Conservation (phyloP, 345 rosid genomes). For the Melaleuca alternifolia region DNA sequence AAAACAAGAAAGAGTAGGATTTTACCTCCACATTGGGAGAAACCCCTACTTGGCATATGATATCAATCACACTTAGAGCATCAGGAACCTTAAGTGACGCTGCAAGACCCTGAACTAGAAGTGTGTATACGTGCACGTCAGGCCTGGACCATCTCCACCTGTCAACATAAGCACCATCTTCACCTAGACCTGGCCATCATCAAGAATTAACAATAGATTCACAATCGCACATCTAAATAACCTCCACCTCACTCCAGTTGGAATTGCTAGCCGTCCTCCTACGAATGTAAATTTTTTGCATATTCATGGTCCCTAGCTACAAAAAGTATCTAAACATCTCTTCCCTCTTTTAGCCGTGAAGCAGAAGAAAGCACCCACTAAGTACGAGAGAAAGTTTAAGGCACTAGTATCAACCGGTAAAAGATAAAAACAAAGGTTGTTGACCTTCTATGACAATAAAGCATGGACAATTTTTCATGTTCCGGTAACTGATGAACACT, state of each 20-base stretch:
- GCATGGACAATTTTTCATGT: background rate
- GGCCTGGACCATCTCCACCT: constrained; percentile 96
- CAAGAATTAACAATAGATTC: background rate
- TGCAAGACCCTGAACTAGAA: constrained; percentile 64
- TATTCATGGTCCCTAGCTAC: background rate
- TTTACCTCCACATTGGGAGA: constrained; percentile 79
- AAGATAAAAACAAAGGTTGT: background rate
- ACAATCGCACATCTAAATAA: background rate
- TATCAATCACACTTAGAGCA: constrained; percentile 57
- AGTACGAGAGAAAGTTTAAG: background rate
- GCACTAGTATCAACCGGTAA: background rate
- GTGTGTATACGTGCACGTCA: constrained; percentile 47
- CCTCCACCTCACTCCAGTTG: background rate
- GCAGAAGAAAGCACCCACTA: background rate
- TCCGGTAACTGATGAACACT: background rate
- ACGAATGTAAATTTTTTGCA: background rate
- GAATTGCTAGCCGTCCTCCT: background rate
- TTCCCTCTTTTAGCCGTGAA: background rate
- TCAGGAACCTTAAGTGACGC: constrained; percentile 72
- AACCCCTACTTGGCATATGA: constrained; percentile 76
- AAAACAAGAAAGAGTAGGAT: background rate
- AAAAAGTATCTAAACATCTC: background rate
- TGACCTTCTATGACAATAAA: background rate
- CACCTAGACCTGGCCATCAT: constrained; percentile 33
- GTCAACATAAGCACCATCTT: constrained; percentile 32